These are phyloP conservation scores for Blastocystis sp. DNA, from an alignment of 352 stramenopile species.

Conservation along the genomic window DNA sequence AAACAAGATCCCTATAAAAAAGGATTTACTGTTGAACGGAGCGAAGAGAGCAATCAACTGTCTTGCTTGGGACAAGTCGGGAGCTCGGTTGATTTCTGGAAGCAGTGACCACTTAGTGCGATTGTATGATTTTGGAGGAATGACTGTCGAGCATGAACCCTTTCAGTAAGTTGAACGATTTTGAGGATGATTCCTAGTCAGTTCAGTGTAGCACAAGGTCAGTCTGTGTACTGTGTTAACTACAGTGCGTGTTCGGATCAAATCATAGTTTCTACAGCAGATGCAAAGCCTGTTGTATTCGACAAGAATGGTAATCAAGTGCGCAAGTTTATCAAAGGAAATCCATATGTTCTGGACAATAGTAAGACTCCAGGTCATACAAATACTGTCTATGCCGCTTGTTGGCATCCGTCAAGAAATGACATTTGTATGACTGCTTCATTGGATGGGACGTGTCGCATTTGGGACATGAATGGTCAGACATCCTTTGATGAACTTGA, in stretches of 20 bases:
- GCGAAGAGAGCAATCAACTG: constrained; percentile 47
- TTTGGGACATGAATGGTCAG: constrained; percentile 57
- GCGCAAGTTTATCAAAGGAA: constrained; percentile 52
- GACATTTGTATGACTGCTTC: constrained; percentile 36
- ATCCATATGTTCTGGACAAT: constrained; percentile 62
- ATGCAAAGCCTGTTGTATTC: constrained; percentile 63
- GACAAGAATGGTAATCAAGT: constrained; percentile 47
- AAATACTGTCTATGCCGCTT: constrained; percentile 33
- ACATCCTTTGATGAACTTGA: constrained; percentile 56
- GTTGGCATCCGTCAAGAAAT: neutral
- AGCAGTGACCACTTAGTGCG: constrained; percentile 45
- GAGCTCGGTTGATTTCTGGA: constrained; percentile 42
- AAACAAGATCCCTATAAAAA: constrained; percentile 9
- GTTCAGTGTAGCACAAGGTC: constrained; percentile 32
- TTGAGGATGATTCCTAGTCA: neutral
- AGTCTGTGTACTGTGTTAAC: constrained; percentile 61
- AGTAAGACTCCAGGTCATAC: constrained; percentile 51
- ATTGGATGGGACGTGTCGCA: constrained; percentile 49
- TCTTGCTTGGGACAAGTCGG: constrained; percentile 30
- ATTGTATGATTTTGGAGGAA: constrained; percentile 67
- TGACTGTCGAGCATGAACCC: constrained; percentile 41
- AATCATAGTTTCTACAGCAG: constrained; percentile 29
- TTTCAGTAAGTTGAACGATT: constrained; percentile 17
- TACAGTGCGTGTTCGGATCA: constrained; percentile 20
- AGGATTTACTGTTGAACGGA: constrained; percentile 26